Conservation (phyloP, 2,329 filamentous ascomycete genomes). For the Botrytis sinoallii region DNA sequence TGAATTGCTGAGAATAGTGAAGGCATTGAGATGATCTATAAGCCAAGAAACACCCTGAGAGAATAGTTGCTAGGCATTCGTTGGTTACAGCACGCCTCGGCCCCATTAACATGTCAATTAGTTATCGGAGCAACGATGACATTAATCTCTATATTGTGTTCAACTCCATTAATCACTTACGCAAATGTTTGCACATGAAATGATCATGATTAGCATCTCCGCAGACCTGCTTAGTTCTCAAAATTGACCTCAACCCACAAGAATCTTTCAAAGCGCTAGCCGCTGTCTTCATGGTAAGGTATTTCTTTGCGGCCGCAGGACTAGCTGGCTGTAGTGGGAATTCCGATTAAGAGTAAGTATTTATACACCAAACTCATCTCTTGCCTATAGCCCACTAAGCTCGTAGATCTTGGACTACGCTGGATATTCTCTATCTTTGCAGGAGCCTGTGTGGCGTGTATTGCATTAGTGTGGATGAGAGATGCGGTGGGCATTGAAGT, state of each 20-base stretch:
- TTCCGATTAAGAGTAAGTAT: neutral
- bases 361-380: neutral
- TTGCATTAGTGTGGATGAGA: neutral
- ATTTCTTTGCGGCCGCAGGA: slow-evolving; percentile 13
- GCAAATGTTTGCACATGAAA: neutral
- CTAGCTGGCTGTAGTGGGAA: slow-evolving; percentile 14
- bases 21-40: neutral
- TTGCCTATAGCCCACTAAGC: neutral
- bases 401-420: neutral
- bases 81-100: neutral
- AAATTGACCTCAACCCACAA: slow-evolving; percentile 19
- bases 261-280: slow-evolving; percentile 16
- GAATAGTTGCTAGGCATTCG: neutral
- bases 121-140: neutral
- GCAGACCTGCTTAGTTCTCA: neutral
- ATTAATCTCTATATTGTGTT: neutral
- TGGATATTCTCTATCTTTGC: neutral
- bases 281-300: slow-evolving; percentile 17
- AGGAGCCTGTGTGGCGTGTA: neutral
- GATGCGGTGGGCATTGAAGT: neutral
- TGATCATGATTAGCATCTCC: neutral
- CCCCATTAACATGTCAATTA: neutral
- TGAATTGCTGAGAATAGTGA: neutral
- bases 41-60: neutral
- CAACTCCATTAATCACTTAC: neutral